Conservation (phyloP, 2,329 filamentous ascomycete species). For the Nothomitra cinnamomea region DNA sequence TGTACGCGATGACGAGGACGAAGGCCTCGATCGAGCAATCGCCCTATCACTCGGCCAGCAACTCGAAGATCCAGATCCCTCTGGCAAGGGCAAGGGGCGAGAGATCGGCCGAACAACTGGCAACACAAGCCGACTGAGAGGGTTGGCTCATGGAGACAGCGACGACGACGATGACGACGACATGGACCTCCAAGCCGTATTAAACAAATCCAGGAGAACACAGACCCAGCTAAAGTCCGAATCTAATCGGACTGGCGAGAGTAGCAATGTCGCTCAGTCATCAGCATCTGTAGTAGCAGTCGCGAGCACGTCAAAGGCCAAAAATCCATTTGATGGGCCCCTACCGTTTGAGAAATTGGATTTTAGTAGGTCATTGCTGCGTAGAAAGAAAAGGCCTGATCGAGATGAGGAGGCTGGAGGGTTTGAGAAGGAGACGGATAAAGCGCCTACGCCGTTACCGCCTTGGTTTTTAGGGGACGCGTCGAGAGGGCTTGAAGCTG, state of each 20-base stretch:
- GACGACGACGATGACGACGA: conserved; percentile 63
- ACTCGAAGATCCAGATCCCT: conserved; percentile 21
- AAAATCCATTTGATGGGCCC: conserved; percentile 47
- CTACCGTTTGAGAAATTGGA: conserved; percentile 74
- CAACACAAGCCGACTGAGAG: conserved; percentile 10
- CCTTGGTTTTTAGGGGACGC: conserved; percentile 53
- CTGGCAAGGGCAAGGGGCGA: not conserved
- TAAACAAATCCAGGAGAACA: conserved; percentile 38
- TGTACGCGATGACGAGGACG: conserved; percentile 39
- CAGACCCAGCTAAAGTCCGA: conserved; percentile 10
- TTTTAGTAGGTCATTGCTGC: conserved; percentile 43
- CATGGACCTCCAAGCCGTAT: conserved; percentile 58
- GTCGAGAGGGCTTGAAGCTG: conserved; percentile 41
- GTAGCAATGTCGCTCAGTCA: not conserved
- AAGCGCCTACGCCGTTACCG: conserved; percentile 43
- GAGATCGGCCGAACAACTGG: conserved; percentile 18
- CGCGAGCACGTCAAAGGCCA: not conserved
- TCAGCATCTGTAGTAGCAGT: not conserved
- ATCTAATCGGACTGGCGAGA: not conserved
- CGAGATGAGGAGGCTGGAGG: conserved; percentile 43
- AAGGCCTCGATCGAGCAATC: conserved; percentile 67
- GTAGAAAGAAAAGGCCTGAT: conserved; percentile 35
- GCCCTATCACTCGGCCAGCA: conserved; percentile 55
- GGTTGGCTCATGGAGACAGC: conserved; percentile 21
- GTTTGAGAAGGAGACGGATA: conserved; percentile 37